Percentiles rank a stretch among this genome's conserved stretches.
These are phyloP conservation scores for Neurospora sp. DNA, from an alignment of 495 filamentous ascomycete species.

Conservation along the genomic window DNA sequence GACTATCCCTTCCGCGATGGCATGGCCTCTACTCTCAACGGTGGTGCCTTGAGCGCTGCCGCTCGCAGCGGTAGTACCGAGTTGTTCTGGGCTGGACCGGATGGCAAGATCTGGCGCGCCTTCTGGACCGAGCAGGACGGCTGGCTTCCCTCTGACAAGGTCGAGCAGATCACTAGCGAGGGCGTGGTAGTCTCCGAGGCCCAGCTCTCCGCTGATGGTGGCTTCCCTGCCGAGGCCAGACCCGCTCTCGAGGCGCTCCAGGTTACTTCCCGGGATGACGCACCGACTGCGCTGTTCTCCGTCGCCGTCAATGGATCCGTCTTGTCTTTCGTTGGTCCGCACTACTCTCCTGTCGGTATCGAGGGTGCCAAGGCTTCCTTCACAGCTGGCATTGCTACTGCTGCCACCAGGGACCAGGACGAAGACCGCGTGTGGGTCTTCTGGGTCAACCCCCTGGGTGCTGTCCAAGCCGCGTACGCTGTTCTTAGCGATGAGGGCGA, in stretches of 20 bases:
- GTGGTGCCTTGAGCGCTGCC: not conserved
- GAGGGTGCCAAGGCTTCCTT: not conserved
- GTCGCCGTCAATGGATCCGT: not conserved
- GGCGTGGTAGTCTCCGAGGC: not conserved
- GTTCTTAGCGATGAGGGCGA: not conserved
- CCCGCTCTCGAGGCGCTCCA: not conserved
- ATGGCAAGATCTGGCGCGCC: not conserved
- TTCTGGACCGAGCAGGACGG: not conserved
- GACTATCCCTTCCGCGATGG: not conserved
- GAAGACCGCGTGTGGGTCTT: not conserved
- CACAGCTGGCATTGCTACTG: not conserved
- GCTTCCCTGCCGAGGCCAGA: not conserved
- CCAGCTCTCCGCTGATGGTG: not conserved
- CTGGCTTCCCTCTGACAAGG: not conserved
- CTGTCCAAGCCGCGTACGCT: not conserved
- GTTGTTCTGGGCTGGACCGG: not conserved
- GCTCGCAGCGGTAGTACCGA: not conserved
- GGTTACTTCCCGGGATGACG: not conserved
- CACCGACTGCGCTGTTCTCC: not conserved
- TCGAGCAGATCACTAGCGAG: not conserved
- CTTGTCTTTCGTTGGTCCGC: not conserved
- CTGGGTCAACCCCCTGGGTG: not conserved
- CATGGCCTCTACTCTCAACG: not conserved
- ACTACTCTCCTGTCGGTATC: not conserved
- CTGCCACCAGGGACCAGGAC: not conserved